Evolutionary conservation across 192 early-diverging fungal species (phyloP), one percentile per base, ranked within the genome.

Genomic region (Spinellus fusiger): DNA sequence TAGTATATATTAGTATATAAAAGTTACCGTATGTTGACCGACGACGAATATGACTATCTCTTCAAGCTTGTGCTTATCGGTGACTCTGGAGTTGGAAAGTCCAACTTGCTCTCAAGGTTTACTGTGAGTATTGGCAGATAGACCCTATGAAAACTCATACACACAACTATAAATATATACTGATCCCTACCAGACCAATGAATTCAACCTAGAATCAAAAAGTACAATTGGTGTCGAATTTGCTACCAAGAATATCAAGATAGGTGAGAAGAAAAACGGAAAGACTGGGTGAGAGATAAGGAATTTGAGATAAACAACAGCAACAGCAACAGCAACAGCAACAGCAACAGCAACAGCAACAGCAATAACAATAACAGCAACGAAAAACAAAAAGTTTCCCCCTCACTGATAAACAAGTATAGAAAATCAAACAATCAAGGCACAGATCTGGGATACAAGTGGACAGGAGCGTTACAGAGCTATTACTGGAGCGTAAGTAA

Each of bases 401-500:
- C 34, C 29, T 56, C 55, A 3, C 56, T 47, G 2, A 28, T 58
- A 3, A 52, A 55, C 67, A 2, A 32, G 40, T 34, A 63, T 70
- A 54, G 75, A 67, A 28, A 67, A 88, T 31, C 73, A 53, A 16
- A 52, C 58, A 3, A 67, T 67, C 51, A 67, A 67, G 58, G 65
- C 65, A 26, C 65, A 82, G 46, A 84, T 83, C 46, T 82, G 81
- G 83, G 81, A 86, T 52, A 87, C 86, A 27, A 92, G 91, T 32
- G 93, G 94, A 13, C 94, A 96, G 75, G 94, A 96, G 69, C 77
- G 94, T 35, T 96, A 93, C 70, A 90, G 92, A 59, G 76, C 76
- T 20, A 78, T 94, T 84, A 58, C 82, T 87, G 60, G 89, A 82
- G 58, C 92, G 88, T 52, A 82, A 32, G 66, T 68, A 20, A 13